Evolutionary conservation across 2,329 filamentous ascomycete genomes (phyloP).

Genomic region (Botryosphaeria dothidea): DNA sequence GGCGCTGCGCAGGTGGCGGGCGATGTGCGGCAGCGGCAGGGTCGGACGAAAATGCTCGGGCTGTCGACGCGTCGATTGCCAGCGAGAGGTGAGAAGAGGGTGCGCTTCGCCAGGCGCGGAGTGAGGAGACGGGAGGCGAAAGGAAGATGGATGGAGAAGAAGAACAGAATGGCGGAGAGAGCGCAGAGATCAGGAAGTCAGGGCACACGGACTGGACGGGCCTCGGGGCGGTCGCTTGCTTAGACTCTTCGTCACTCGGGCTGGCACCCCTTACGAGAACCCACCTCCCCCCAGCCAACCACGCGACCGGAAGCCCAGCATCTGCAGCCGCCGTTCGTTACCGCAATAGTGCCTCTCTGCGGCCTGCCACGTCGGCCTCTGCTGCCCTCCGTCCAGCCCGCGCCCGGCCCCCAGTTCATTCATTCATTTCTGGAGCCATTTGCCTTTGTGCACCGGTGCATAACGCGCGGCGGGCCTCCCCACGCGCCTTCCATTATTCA

Average conservation of each 20-base stretch:
- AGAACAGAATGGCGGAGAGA: not conserved
- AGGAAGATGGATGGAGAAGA: constrained; percentile 6
- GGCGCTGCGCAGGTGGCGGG: constrained; percentile 3
- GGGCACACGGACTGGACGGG: not conserved
- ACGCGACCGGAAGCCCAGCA: constrained; percentile 2
- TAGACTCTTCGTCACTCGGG: not conserved
- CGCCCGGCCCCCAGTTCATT: constrained; percentile 4
- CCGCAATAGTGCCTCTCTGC: not conserved
- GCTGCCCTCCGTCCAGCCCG: constrained; percentile 6
- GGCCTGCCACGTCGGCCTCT: constrained; percentile 11
- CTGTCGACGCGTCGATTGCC: constrained; percentile 11
- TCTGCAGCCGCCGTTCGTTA: constrained; percentile 3
- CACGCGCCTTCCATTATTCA: constrained; percentile 7
- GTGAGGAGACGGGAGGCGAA: constrained; percentile 15
- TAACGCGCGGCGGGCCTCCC: not conserved
- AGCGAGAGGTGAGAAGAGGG: constrained; percentile 10
- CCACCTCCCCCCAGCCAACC: not conserved
- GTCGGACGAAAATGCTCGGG: constrained; percentile 1
- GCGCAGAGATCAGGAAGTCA: not conserved
- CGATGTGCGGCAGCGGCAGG: constrained; percentile 5
- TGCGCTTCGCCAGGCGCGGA: constrained; percentile 15
- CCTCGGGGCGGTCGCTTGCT: not conserved
- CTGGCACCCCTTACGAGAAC: not conserved
- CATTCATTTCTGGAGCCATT: not conserved
- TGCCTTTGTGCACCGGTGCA: constrained; percentile 15